phyloP scores from a whole-genome alignment of 495 filamentous ascomycete species.

The Penicillium soppii region DNA sequence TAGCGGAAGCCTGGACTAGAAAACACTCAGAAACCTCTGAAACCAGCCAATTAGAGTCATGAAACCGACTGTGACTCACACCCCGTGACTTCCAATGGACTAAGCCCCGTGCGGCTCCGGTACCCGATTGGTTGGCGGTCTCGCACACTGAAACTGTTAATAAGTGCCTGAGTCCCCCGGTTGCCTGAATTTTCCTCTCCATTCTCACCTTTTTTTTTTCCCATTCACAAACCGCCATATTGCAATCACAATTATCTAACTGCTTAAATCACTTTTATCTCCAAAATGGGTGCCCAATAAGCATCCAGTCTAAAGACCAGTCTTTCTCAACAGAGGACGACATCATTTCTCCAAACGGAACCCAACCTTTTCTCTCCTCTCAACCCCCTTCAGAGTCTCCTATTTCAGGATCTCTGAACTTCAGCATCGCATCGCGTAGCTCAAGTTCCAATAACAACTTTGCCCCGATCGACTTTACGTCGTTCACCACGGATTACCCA shows the following conservation, averaged over 20 bases:
- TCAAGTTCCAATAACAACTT: constrained; percentile 51
- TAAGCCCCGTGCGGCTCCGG: constrained; percentile 19
- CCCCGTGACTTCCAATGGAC: constrained; percentile 29
- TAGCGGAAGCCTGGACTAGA: background rate
- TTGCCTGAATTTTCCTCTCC: constrained; percentile 32
- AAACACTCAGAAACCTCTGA: background rate
- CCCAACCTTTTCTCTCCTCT: constrained; percentile 37
- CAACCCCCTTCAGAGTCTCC: constrained; percentile 44
- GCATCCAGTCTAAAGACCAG: constrained; percentile 30
- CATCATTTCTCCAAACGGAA: constrained; percentile 50
- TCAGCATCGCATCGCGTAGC: constrained; percentile 51
- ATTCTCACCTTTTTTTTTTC: constrained; percentile 7
- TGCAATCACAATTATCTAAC: constrained; percentile 30
- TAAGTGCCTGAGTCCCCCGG: constrained; percentile 43
- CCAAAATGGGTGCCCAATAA: constrained; percentile 56
- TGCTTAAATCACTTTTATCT: constrained; percentile 13
- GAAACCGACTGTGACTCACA: constrained; percentile 39
- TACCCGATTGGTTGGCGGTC: constrained; percentile 21
- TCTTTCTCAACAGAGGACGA: constrained; percentile 49
- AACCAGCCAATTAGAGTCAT: constrained; percentile 23
- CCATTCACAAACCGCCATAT: constrained; percentile 20
- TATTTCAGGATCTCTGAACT: constrained; percentile 56
- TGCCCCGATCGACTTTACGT: constrained; percentile 54
- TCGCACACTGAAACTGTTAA: constrained; percentile 37
- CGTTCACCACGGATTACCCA: constrained; percentile 64